A percentile compares a stretch with the other conserved stretches of the same genome.
These are phyloP conservation scores for Fusarium stilboides DNA, from an alignment of 2,329 filamentous ascomycete species.

Conservation along the genomic window DNA sequence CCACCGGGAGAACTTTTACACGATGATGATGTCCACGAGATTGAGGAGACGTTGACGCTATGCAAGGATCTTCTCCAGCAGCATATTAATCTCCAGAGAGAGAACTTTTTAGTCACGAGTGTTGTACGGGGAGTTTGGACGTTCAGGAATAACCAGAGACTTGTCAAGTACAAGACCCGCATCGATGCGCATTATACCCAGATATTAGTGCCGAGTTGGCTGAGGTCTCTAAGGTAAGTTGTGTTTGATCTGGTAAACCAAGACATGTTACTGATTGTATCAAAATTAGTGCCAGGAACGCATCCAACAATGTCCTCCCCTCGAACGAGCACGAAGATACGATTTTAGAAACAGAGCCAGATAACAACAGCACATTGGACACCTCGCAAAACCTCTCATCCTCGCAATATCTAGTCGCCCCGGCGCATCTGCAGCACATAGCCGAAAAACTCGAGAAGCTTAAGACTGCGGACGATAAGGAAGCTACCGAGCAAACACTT, in stretches of 20 bases:
- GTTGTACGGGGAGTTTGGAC: constrained; percentile 14
- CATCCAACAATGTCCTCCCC: not conserved
- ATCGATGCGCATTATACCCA: constrained; percentile 15
- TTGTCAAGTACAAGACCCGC: constrained; percentile 14
- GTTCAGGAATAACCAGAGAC: constrained; percentile 1
- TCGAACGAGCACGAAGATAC: not conserved
- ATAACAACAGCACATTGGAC: not conserved
- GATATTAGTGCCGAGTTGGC: constrained; percentile 8
- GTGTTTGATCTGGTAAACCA: fast-evolving
- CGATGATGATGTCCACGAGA: constrained; percentile 2
- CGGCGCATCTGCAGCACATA: constrained; percentile 6
- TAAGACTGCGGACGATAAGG: not conserved
- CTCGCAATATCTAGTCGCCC: not conserved
- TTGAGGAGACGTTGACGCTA: constrained; percentile 8
- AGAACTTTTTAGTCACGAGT: not conserved
- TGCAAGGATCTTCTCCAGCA: constrained; percentile 5
- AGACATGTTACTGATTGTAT: not conserved
- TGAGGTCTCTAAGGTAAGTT: constrained; percentile 1
- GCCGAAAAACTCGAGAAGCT: constrained; percentile 7
- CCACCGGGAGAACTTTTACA: not conserved
- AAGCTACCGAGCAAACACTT: constrained; percentile 6
- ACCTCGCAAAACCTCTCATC: not conserved
- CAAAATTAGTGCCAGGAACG: not conserved
- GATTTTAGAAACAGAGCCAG: not conserved
- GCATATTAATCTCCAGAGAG: not conserved